Evolutionary conservation across 2,329 filamentous ascomycete genomes (phyloP), one percentile per base, ranked within the genome.

Genomic region (Rutstroemia sp.): DNA sequence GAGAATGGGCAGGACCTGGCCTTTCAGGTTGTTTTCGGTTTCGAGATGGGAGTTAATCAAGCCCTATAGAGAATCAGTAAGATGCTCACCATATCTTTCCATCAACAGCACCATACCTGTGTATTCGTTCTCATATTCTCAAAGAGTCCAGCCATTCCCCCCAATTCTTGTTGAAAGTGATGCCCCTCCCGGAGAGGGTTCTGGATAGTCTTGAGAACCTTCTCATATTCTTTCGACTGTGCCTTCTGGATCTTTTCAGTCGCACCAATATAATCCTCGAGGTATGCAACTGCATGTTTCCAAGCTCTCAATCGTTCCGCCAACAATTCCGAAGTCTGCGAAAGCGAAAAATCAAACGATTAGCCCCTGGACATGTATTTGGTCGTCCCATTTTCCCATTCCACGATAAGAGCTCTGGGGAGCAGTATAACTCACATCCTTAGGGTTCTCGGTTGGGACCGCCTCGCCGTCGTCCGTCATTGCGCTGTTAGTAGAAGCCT

Each of bases 101-200:
- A 55, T n/a, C 9, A 21, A 17, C 25, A 40, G n/a, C 19, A 25
- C 56, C 67, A 51, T 74, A 84, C 82, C 73, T 86, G 89, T 5
- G 92, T 96, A 73, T 97, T 97, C 66, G 86, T 80, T 58, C 92
- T 85, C 75, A 99, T 84, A 72, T 94, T 96, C 74, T 97, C 92
- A 68, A 97, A 96, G 73, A 96, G 83, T 59, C 89, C 88, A 46
- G 90, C 86, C 56, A 99, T 75, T 58, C 94, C 94, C 19, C 90
- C 91, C n/a, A 92, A 77, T 57, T 81, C 85, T 71, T 95, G 87
- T 68, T 95, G 90, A 69, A 97, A 99, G 74, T 99, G 94, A 65
- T 95, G 84, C 2, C 88, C 90, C 72, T 97, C 90, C 70, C 82
- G 89, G 62, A 99, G 76, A 17, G 94, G 92, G 64, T 88, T 84